Evolutionary conservation across 1,139 yeast genomes (phyloP).

Genomic region (Nadsonia starkeyi-henricii): DNA sequence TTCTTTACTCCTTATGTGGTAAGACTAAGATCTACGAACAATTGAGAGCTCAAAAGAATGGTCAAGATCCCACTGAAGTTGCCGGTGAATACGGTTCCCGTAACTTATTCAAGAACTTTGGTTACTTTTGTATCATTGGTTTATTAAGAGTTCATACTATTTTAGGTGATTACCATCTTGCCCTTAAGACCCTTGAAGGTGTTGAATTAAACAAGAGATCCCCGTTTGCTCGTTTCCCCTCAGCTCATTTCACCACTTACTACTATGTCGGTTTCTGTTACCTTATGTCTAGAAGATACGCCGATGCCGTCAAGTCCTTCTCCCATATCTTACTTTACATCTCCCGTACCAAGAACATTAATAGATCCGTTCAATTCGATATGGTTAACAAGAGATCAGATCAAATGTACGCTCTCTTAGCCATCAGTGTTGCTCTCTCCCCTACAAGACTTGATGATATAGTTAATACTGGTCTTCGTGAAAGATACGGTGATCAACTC

Average conservation of each 20-base stretch:
- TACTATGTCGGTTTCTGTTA: constrained; percentile 38
- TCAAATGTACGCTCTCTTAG: constrained; percentile 36
- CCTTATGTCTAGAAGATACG: constrained; percentile 35
- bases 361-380: constrained; percentile 32
- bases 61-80: constrained; percentile 22
- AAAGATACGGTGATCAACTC: constrained; percentile 34
- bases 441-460: constrained; percentile 35
- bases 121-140: constrained; percentile 37
- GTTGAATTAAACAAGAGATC: constrained; percentile 33
- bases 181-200: constrained; percentile 34
- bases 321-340: constrained; percentile 33
- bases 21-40: constrained; percentile 33
- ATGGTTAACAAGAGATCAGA: constrained; percentile 34
- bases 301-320: constrained; percentile 36
- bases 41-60: constrained; percentile 25
- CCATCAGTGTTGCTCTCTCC: constrained; percentile 31
- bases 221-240: constrained; percentile 31
- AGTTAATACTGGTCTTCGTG: constrained; percentile 30
- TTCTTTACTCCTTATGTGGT: constrained; percentile 32
- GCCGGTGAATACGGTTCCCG: constrained; percentile 33
- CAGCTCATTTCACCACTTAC: constrained; percentile 36
- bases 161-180: constrained; percentile 35
- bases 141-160: constrained; percentile 34
- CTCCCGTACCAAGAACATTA: constrained; percentile 32
- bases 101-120: constrained; percentile 31